These are phyloP conservation scores for Thoreauomyces humboldtii DNA, from an alignment of 192 early-diverging fungal genomes.

Conservation along the genomic window DNA sequence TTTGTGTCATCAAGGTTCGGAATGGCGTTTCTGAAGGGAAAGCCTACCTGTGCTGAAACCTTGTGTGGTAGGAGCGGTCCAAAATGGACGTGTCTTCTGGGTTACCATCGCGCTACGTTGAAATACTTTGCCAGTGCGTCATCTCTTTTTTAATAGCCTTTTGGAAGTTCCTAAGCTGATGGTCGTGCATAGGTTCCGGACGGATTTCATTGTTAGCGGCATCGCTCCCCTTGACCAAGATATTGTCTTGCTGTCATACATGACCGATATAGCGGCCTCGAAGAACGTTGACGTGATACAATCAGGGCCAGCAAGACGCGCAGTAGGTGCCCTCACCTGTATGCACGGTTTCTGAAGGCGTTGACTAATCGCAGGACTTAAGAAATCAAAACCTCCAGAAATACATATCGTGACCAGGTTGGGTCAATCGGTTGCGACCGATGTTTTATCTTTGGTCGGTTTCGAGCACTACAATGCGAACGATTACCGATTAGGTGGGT, in stretches of 20 bases:
- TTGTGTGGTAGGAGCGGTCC: slow-evolving; percentile 41
- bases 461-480: slow-evolving; percentile 87
- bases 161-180: neutral
- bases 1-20: slow-evolving; percentile 68
- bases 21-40: neutral
- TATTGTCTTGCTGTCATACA: slow-evolving; percentile 70
- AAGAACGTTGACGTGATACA: slow-evolving; percentile 53
- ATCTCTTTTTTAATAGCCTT: neutral
- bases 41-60: too few relatives aligned
- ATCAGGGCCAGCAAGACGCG: slow-evolving; percentile 12
- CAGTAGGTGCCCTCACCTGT: slow-evolving; percentile 5
- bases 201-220: slow-evolving; percentile 81
- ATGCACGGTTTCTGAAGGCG: slow-evolving; percentile 14
- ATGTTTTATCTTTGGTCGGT: slow-evolving; percentile 82
- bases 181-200: slow-evolving; percentile 58
- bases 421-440: slow-evolving; percentile 84
- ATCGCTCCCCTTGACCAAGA: slow-evolving; percentile 77
- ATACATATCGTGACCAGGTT: slow-evolving; percentile 80
- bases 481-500: slow-evolving; percentile 88
- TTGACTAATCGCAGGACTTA: neutral
- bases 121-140: slow-evolving; percentile 54
- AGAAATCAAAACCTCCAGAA: slow-evolving; percentile 72
- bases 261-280: slow-evolving; percentile 52
- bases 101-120: slow-evolving; percentile 55
- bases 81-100: slow-evolving; percentile 45